Evolutionary conservation across 2,329 filamentous ascomycete species (phyloP).

Genomic region (Epichloe amarillans): DNA sequence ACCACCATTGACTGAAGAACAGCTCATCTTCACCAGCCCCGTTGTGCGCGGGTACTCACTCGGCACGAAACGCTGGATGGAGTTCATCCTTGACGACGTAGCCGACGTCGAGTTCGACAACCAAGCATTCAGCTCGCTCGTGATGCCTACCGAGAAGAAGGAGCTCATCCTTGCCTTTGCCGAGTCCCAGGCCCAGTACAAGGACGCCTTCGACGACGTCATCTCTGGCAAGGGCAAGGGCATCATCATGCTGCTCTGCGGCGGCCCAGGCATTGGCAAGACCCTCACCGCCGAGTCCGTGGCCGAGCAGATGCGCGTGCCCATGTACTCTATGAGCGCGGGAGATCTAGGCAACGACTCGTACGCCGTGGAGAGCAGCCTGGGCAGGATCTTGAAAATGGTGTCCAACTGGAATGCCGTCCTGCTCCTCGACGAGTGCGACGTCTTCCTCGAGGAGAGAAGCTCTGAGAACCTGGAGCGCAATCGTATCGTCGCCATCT

Average conservation of each 20-base stretch:
- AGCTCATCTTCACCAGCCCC: conserved; percentile 27
- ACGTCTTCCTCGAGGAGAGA: conserved; percentile 30
- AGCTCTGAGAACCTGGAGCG: conserved; percentile 20
- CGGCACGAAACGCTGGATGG: conserved; percentile 33
- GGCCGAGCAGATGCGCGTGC: conserved; percentile 34
- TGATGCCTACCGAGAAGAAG: conserved; percentile 35
- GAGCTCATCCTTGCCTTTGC: conserved; percentile 38
- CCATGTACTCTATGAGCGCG: conserved; percentile 40
- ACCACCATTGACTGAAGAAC: conserved; percentile 21
- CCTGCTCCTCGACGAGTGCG: conserved; percentile 22
- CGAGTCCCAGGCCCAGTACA: conserved; percentile 29
- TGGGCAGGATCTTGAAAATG: conserved; percentile 44
- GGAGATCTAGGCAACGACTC: conserved; percentile 60
- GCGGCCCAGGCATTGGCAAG: conserved; percentile 36
- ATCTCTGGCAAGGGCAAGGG: conserved; percentile 39
- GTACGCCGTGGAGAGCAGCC: conserved; percentile 48
- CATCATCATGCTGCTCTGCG: conserved; percentile 35
- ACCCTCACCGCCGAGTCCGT: conserved; percentile 36
- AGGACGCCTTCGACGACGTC: conserved; percentile 35
- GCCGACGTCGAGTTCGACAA: conserved; percentile 33
- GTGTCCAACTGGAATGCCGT: conserved; percentile 40
- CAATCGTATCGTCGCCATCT: conserved; percentile 23
- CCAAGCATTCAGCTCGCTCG: conserved; percentile 34
- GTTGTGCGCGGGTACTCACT: conserved; percentile 35
- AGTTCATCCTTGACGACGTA: conserved; percentile 34